Base-by-base conservation (phyloP, 2,329 filamentous ascomycete species). In the Cladosporium sp. region DNA sequence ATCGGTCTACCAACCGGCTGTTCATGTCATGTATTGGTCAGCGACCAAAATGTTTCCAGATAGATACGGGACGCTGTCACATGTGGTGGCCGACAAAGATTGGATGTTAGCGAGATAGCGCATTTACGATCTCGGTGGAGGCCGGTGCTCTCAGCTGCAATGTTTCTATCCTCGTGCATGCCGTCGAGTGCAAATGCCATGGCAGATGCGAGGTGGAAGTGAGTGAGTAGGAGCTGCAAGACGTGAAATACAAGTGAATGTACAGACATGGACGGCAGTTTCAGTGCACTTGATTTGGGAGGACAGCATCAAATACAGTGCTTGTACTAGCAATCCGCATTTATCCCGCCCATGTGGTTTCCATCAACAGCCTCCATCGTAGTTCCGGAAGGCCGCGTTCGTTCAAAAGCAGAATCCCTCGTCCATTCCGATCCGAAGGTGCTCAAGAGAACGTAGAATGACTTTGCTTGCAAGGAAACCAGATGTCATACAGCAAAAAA, bases 281-380 rank as follows among this genome's bases (percentile, higher is more conserved):
- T 28, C 24, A 8, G 10, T 44, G 3, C 41, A 47, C 41, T 47
- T 21, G n/a, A 12, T n/a, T 59, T 59, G 51, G 61, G 61, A 57
- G 61, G 61, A 64, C 61, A 64, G 61, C 26, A 26, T 64, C 26
- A 57, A 64, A 57, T 57, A 64, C 61, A 64, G 61, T 47, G 61
- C 61, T 41, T 57, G 28, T 24, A 26, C 14, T 47, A 64, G 61
- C 51, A 47, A 14, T 11, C 61, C 51, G 61, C 61, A 64, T 57
- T 47, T 28, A 18, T 57, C 21, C 51, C 61, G 36, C n/a, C 61
- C 36, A 26, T 28, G 32, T 41, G 60, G 28, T 55, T 64, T 36
- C 51, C 51, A 47, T 55, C 38, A 51, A 2, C 59, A 62, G n/a
- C 24, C 49, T 49, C 49, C 55, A 24, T 49, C 61, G 55, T 52